Conservation (phyloP, 2,329 filamentous ascomycete species). For the Epichloe baconii region DNA sequence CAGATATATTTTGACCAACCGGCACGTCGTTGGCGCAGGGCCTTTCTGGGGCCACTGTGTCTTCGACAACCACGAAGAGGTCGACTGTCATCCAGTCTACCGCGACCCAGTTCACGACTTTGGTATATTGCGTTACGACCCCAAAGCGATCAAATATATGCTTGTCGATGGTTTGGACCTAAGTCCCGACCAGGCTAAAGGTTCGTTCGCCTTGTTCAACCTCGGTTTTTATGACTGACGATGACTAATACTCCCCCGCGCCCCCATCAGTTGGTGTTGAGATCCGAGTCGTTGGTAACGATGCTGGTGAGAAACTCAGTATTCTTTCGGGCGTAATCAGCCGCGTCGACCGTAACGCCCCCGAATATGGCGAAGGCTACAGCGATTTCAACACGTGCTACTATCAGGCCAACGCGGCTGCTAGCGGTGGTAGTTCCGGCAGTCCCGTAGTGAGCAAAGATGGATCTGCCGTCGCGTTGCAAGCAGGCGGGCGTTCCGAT, state of each 20-base stretch:
- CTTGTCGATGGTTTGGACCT: constrained; percentile 67
- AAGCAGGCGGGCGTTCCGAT: constrained; percentile 86
- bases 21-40: constrained; percentile 87
- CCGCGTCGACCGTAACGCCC: constrained; percentile 92
- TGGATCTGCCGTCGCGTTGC: constrained; percentile 79
- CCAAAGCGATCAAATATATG: constrained; percentile 96
- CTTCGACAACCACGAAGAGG: constrained; percentile 96
- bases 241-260: constrained; percentile 8
- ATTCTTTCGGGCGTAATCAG: constrained; percentile 97
- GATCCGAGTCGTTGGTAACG: constrained; percentile 94
- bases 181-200: constrained; percentile 70
- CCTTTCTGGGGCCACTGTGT: constrained; percentile 98
- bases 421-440: constrained; percentile 94
- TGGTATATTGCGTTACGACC: constrained; percentile 91
- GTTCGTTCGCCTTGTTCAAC: constrained; percentile 19
- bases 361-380: constrained; percentile 95
- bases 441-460: constrained; percentile 95
- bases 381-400: constrained; percentile 95
- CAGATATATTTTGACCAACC: constrained; percentile 71
- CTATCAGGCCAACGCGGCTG: constrained; percentile 94
- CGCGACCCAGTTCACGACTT: constrained; percentile 98
- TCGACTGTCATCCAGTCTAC: constrained; percentile 92
- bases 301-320: constrained; percentile 95
- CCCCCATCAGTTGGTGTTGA: constrained; percentile 60
- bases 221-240: not conserved